Evolutionary conservation across 2,329 filamentous ascomycete species (phyloP).

Genomic region (Cordyceps cateniannulata): DNA sequence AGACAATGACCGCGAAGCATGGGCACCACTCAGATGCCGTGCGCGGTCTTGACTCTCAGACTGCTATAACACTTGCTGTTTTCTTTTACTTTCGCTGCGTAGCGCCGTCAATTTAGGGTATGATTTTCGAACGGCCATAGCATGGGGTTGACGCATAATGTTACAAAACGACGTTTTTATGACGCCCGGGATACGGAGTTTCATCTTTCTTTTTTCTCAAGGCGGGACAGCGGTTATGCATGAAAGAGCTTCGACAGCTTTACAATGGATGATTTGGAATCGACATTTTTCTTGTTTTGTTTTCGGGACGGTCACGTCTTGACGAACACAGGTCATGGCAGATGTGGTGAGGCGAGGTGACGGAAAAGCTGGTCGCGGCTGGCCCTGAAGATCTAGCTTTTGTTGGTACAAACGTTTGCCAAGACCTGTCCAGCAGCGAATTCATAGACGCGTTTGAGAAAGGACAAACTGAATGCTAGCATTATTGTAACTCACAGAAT

Average conservation of each 20-base stretch:
- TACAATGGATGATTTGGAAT: not conserved
- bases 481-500: not conserved
- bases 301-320: not conserved
- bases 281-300: not conserved
- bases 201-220: not conserved
- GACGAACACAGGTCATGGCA: not conserved
- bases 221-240: not conserved
- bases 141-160: not conserved
- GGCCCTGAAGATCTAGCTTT: not conserved
- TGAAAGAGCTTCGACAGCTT: not conserved
- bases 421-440: not conserved
- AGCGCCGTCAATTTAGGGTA: not conserved
- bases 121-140: not conserved
- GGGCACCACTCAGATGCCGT: too few species aligned
- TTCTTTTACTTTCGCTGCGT: not conserved
- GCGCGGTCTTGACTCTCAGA: not conserved
- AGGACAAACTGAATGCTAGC: not conserved
- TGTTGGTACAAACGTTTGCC: not conserved
- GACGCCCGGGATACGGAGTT: conserved; percentile 5
- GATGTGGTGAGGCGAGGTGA: not conserved
- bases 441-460: not conserved
- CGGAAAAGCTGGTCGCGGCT: not conserved
- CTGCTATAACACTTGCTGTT: not conserved
- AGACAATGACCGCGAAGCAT: too few species aligned
- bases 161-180: conserved; percentile 4